Conservation (phyloP, 805 yeast genomes). For the Saccharomycopsis capsularis region DNA sequence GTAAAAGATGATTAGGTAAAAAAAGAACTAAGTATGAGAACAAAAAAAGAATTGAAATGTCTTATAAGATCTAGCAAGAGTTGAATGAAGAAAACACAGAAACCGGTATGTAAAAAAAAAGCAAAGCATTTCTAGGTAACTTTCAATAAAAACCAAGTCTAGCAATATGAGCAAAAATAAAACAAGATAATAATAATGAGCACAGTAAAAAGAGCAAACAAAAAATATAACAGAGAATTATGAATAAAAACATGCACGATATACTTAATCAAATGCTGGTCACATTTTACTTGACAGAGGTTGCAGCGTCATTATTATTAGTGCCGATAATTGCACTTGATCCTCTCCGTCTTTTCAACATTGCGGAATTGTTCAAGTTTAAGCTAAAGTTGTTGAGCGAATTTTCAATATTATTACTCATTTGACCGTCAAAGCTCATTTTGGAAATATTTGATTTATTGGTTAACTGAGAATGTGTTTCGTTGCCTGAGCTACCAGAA, state of each 20-base stretch:
- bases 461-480: not conserved
- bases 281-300: not conserved
- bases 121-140: not conserved
- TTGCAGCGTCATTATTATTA: not conserved
- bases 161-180: not conserved
- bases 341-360: conserved; percentile 18
- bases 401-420: not conserved
- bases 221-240: not conserved
- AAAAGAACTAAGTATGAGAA: not conserved
- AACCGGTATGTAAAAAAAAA: not conserved
- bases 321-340: not conserved
- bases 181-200: not conserved
- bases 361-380: conserved; percentile 18
- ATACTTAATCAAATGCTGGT: not conserved
- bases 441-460: not conserved
- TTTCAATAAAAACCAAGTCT: not conserved
- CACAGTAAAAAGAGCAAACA: not conserved
- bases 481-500: not conserved
- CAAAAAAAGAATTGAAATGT: not conserved
- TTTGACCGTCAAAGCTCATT: not conserved
- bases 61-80: not conserved
- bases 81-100: not conserved
- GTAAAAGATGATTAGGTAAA: not conserved
- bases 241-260: not conserved
- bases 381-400: conserved; percentile 13